These are phyloP conservation scores for Pyrus pyrifolia DNA, from an alignment of 306 rosid genomes.

Conservation along the genomic window DNA sequence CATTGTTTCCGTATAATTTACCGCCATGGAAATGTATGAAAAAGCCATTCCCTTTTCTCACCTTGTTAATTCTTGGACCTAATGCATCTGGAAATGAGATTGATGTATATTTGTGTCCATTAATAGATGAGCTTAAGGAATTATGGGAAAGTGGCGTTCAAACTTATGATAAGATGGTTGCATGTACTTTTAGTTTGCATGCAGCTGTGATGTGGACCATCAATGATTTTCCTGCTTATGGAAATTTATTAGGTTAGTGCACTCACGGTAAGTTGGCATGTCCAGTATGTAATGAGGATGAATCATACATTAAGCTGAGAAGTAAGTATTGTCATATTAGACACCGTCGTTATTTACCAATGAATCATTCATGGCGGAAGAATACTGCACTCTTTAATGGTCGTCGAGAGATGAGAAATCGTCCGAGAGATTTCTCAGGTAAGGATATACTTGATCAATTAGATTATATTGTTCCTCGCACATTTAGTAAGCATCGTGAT, in stretches of 20 bases:
- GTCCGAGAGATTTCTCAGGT: too few species aligned
- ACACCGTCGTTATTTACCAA: background rate
- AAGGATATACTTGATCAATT: background rate
- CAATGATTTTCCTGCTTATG: background rate
- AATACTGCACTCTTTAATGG: background rate
- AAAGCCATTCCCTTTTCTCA: background rate
- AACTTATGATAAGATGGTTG: background rate
- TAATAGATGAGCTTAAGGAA: background rate
- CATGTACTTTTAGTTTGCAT: background rate
- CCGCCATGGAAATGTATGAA: background rate
- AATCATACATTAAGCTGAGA: background rate
- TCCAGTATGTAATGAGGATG: background rate
- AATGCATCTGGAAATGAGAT: background rate
- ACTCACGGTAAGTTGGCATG: background rate
- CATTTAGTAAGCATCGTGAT: background rate
- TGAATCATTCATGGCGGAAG: background rate
- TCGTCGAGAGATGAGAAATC: background rate
- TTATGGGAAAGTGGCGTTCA: background rate
- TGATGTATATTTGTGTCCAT: background rate
- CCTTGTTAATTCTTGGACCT: background rate
- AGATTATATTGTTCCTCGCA: background rate
- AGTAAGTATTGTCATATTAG: background rate
- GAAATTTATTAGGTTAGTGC: too few species aligned
- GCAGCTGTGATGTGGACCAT: background rate
- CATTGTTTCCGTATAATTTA: background rate